These are phyloP conservation scores for maize (Zea mays) DNA, from an alignment of 176 grass and related monocot species.

Conservation along the genomic window Zm-B73-REFERENCE-NAM-5.0 NC_050101.1:101335001-101335500, in stretches of 20 bases:
- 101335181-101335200: too few relatives aligned
- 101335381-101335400: constrained; percentile 59
- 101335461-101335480: constrained; percentile 50
- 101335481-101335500: constrained; percentile 20
- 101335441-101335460: constrained; percentile 28
- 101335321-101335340: background rate
- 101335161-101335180: background rate
- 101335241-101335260: background rate
- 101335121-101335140: background rate
- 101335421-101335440: constrained; percentile 44
- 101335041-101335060: background rate
- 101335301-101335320: background rate
- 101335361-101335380: constrained; percentile 55
- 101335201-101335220: background rate
- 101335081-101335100: too few relatives aligned
- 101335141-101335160: background rate
- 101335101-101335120: background rate
- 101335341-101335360: background rate
- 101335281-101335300: background rate
- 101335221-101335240: background rate
- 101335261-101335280: background rate
- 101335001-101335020: background rate
- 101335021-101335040: background rate
- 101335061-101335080: background rate
- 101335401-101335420: constrained; percentile 48